These are phyloP conservation scores for Linum tenue DNA, from an alignment of 345 rosid species.

Conservation along the genomic window DNA sequence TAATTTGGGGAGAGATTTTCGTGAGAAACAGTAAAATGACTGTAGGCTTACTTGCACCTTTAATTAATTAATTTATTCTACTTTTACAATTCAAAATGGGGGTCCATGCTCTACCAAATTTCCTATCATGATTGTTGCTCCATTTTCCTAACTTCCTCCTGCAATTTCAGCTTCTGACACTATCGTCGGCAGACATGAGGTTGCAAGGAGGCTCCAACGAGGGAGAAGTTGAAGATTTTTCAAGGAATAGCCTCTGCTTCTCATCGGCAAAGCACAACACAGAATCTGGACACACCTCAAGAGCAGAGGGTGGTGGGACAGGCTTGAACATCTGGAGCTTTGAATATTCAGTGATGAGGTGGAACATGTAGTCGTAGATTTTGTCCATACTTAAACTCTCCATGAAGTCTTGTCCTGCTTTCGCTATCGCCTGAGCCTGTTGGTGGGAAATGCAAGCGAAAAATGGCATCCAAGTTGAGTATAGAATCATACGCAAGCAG, in stretches of 20 bases:
- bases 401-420: slow-evolving; percentile 69
- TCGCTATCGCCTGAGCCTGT: slow-evolving; percentile 71
- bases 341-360: slow-evolving; percentile 65
- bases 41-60: too few relatives aligned
- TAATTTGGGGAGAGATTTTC: too few relatives aligned
- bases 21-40: too few relatives aligned
- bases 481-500: background rate
- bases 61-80: too few relatives aligned
- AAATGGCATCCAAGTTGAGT: background rate
- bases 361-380: slow-evolving; percentile 80
- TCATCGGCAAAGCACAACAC: slow-evolving; percentile 67
- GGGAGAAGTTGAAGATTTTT: slow-evolving; percentile 31
- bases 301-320: slow-evolving; percentile 52
- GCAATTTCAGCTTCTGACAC: slow-evolving; percentile 33
- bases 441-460: background rate
- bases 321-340: slow-evolving; percentile 74
- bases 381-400: slow-evolving; percentile 56
- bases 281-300: slow-evolving; percentile 58
- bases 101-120: too few relatives aligned
- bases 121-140: slow-evolving; percentile 8
- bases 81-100: too few relatives aligned
- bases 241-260: slow-evolving; percentile 41
- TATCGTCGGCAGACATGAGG: slow-evolving; percentile 26
- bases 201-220: slow-evolving; percentile 45
- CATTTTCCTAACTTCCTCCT: slow-evolving; percentile 37